These are phyloP conservation scores for Oryza australiensis DNA, from an alignment of 176 grass and related monocot species.

Conservation along the genomic window DNA sequence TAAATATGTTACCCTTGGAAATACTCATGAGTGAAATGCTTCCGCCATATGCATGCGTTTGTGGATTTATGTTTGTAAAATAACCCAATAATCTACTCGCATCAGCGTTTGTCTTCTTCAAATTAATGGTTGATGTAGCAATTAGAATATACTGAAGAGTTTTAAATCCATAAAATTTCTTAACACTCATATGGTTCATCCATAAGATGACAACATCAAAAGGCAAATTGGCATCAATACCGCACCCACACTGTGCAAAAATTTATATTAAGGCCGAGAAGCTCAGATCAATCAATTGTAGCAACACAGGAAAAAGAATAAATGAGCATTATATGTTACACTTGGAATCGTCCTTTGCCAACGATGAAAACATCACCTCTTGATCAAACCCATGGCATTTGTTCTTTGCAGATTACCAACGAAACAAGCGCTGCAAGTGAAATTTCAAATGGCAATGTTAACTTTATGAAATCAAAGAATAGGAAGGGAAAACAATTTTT, in stretches of 20 bases:
- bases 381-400: slow-evolving; percentile 23
- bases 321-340: slow-evolving; percentile 42
- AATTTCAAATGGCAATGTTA: slow-evolving; percentile 26
- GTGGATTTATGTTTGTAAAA: not conserved
- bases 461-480: not conserved
- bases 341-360: slow-evolving; percentile 13
- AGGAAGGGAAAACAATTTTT: not conserved
- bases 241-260: slow-evolving; percentile 8
- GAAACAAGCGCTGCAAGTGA: slow-evolving; percentile 56
- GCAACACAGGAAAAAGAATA: slow-evolving; percentile 9
- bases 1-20: too few species aligned
- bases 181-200: not conserved
- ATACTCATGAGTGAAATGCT: too few species aligned
- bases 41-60: too few species aligned
- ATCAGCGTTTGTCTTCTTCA: not conserved
- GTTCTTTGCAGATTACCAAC: slow-evolving; percentile 45
- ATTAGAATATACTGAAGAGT: not conserved
- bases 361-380: slow-evolving; percentile 35
- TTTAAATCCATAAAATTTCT: not conserved
- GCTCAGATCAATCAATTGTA: slow-evolving; percentile 39
- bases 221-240: not conserved
- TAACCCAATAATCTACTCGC: not conserved
- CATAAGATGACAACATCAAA: slow-evolving; percentile 9
- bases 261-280: slow-evolving; percentile 25
- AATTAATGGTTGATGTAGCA: not conserved